Evolutionary conservation across 2,329 filamentous ascomycete species (phyloP).

Genomic region (Cryphonectria carpinicola): DNA sequence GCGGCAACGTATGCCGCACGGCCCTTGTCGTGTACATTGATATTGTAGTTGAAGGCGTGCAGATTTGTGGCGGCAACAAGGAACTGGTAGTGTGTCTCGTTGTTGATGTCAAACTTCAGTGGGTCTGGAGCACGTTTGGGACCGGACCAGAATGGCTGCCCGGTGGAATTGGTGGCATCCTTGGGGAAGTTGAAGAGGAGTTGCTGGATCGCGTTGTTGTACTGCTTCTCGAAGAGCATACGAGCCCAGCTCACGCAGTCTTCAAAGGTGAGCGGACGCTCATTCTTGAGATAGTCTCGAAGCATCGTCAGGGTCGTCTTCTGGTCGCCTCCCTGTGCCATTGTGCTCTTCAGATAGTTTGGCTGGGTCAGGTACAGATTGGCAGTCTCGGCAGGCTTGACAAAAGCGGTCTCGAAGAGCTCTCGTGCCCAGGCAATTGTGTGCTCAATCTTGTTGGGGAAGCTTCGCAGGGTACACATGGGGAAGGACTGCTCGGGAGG

Average conservation of each 20-base stretch:
- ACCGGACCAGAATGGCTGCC: conserved; percentile 95
- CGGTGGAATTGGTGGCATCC: conserved; percentile 84
- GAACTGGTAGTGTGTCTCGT: conserved; percentile 86
- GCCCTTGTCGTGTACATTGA: conserved; percentile 78
- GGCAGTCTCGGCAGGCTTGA: conserved; percentile 89
- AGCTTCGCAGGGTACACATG: conserved; percentile 96
- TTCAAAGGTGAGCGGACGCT: conserved; percentile 90
- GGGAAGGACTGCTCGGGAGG: conserved; percentile 98
- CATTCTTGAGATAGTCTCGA: conserved; percentile 85
- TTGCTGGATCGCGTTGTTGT: conserved; percentile 95
- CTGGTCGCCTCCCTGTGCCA: conserved; percentile 94
- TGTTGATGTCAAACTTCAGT: conserved; percentile 83
- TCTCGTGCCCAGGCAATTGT: conserved; percentile 98
- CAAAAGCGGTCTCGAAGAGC: conserved; percentile 91
- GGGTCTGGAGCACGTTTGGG: conserved; percentile 95
- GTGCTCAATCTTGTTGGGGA: conserved; percentile 98
- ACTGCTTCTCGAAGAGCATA: conserved; percentile 92
- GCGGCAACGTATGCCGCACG: conserved; percentile 77
- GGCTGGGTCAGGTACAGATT: conserved; percentile 92
- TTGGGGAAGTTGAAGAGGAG: conserved; percentile 97
- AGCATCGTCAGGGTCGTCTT: conserved; percentile 91
- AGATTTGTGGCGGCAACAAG: conserved; percentile 87
- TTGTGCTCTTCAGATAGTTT: conserved; percentile 82
- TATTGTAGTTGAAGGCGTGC: conserved; percentile 97
- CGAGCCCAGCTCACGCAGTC: conserved; percentile 97